Evolutionary conservation across 2,329 filamentous ascomycete species (phyloP).

Genomic region (Emmonsiellopsis sp.): DNA sequence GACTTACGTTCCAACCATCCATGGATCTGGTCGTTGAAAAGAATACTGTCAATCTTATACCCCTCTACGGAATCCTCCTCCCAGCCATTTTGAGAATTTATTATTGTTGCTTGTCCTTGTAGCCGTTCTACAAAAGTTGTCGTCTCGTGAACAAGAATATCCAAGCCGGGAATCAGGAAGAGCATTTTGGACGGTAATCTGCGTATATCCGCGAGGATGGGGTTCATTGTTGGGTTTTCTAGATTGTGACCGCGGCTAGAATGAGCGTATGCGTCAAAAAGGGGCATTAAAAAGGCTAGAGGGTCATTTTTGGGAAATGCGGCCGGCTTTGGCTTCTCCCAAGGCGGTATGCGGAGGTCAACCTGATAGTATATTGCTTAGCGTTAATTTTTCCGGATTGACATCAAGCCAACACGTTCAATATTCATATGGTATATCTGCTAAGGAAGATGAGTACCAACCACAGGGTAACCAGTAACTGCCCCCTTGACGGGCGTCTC

Average conservation of each 20-base stretch:
- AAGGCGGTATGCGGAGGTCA: slow-evolving; percentile 32
- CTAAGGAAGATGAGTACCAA: slow-evolving; percentile 5
- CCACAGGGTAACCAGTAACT: slow-evolving; percentile 33
- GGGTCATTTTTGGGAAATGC: slow-evolving; percentile 32
- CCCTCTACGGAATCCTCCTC: slow-evolving; percentile 8
- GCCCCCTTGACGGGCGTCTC: slow-evolving; percentile 27
- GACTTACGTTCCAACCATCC: slow-evolving; percentile 21
- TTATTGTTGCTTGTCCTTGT: slow-evolving; percentile 15
- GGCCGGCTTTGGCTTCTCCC: slow-evolving; percentile 31
- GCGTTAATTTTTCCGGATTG: neutral
- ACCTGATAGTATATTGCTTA: slow-evolving; percentile 17
- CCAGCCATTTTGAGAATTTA: slow-evolving; percentile 1
- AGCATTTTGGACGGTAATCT: slow-evolving; percentile 32
- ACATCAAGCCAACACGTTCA: neutral
- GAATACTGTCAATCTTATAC: slow-evolving; percentile 15
- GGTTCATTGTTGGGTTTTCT: slow-evolving; percentile 29
- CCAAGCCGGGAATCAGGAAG: slow-evolving; percentile 32
- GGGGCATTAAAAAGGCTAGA: slow-evolving; percentile 27
- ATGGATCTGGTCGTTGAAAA: slow-evolving; percentile 23
- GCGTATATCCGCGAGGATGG: slow-evolving; percentile 26
- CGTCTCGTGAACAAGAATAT: slow-evolving; percentile 37
- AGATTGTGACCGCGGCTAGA: slow-evolving; percentile 15
- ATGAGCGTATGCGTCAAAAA: slow-evolving; percentile 39
- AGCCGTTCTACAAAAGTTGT: slow-evolving; percentile 29
- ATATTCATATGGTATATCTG: neutral